Base-by-base conservation (phyloP, 2,329 filamentous ascomycete genomes). In the Zymoseptoria passerinii region DNA sequence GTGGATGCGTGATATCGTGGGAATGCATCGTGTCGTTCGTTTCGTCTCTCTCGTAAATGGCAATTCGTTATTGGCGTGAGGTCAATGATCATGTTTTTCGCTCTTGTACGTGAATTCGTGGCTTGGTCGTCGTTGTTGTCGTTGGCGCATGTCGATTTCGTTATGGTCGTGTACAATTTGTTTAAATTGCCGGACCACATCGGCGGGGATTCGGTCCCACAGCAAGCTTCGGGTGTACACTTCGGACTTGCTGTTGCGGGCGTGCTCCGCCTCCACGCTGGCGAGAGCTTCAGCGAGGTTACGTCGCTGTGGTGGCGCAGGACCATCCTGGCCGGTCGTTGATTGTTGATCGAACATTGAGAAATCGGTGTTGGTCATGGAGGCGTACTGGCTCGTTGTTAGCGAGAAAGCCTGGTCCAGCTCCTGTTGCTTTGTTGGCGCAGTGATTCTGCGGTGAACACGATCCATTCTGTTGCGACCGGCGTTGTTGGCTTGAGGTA, bases 181-280 rank as follows among this genome's bases (percentile, higher is more conserved):
- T 68, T 89, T 89, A 78, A 97, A 97, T 72, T 92, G 90, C 67
- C 86, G 85, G 56, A 99, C 90, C 53, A 97, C 91, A 64, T 97
- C 91, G 67, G 85, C 83, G 13, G 94, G 92, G 67, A 97, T 92
- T 74, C 92, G 89, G 70, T 96, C 91, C 90, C 90, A 96, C 58
- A 97, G 84, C 61, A 97, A 81, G 62, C 90, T 95, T 58, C 92
- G 84, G 35, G 92, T 95, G 77, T 96, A 96, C 49, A 96, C 89
- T 68, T 96, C 91, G 58, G 92, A 89, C 52, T 87, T 88, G 57
- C 56, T 61, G 50, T 58, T 63, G 52, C 60, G 65, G 19, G 54
- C 57, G 20, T 53, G 54, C 68, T 80, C 80, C 67, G 81, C 83
- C 64, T 90, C 86, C 84, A 96, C 90, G 51, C 83, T 85, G 54